Evolutionary conservation across 306 rosid genomes (phyloP), one percentile per base, ranked within the genome.

Genomic region (Morella rubra): DNA sequence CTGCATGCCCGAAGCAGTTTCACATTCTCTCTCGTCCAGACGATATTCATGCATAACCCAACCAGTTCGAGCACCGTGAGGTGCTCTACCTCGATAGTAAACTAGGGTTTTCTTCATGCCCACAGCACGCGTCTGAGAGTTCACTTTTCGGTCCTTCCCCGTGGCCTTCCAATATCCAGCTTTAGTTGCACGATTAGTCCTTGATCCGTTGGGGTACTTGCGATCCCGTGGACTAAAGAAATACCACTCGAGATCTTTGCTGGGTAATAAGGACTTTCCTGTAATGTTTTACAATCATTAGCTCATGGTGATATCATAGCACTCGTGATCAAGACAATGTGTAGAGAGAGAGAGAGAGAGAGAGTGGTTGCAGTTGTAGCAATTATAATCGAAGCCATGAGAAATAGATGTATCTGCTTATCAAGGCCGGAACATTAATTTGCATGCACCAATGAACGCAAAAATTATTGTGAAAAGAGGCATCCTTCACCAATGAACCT

Each of bases 11-110:
- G 85, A 78, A 58, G 88, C 46, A 47, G 72, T 84, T 72, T 94
- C 93, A 12, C 97, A 91, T 86, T 94, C 95, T 49, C 87, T 83
- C 18, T 94, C 93, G 62, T 91, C 93, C 1, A 94, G 97, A 65
- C 98, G 97, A 74, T 94, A 94, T 66, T 94, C 98, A 52, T 94
- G 97, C 98, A 94, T 94, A 56, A 94, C 97, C 98, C 98, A 94
- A 62, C 75, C 90, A 0, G 97, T 87, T n/a, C 98, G 92, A 53
- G 77, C 77, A 0, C 98, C 98, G 56, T 94, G 98, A 0, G 98
- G 98, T 59, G 98, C 98, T 69, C 98, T 87, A 13, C 98, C 98
- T 18, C 93, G 44, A 77, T 94, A 94, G 67, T 91, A 94, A 84
- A 94, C 98, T 75, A 94, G 87, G 82, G 98, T 94, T 90, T 94